Base-by-base conservation (phyloP, 345 rosid species). In the Bruguiera sexangula region DNA sequence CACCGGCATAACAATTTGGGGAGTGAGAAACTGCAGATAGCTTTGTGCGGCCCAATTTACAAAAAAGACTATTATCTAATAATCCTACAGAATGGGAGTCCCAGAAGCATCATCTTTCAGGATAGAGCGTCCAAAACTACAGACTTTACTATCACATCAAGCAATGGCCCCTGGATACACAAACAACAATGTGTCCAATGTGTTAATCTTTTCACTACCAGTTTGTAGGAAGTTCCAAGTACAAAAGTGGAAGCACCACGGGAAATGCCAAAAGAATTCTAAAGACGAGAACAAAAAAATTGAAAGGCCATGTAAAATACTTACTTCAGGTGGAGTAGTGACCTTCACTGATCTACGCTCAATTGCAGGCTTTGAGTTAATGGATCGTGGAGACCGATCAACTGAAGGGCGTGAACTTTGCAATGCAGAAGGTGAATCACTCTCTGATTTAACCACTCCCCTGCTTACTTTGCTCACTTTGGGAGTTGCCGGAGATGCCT, bases 331-430 rank as follows among this genome's bases (percentile, higher is more conserved):
- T 31, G 89, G 83, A 20, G 94, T 79, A 43, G 85, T 68, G 55
- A 85, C 78, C 81, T 87, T 92, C 0, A 91, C 84, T 15, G 91
- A 81, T 53, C 96, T 80, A 60, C 96, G 87, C 53, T 88, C 96
- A 75, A 69, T 16, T 21, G 84, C 20, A 50, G 97, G 81, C 86
- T 88, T 94, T 0, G 96, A 84, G 76, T 75, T 73, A 46, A 85
- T 74, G 8, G 97, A 58, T 73, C 87, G 81, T 4, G 91, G 94
- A 18, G 97, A 91, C 48, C 88, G 89, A 29, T 92, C 96, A 51
- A 82, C 46, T 0, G 97, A 87, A 70, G 75, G 82, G 8, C 99
- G 94, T 19, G 89, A 69, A 76, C 66, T 85, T 22, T 76, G 92
- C 63, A 81, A 67, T 8, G 94, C 83, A 55, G 90, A 82, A 62